Percentiles rank a stretch among this genome's conserved stretches.
Evolutionary conservation across 352 stramenopile genomes (phyloP).

Genomic region (Globisporangium nodosum): DNA sequence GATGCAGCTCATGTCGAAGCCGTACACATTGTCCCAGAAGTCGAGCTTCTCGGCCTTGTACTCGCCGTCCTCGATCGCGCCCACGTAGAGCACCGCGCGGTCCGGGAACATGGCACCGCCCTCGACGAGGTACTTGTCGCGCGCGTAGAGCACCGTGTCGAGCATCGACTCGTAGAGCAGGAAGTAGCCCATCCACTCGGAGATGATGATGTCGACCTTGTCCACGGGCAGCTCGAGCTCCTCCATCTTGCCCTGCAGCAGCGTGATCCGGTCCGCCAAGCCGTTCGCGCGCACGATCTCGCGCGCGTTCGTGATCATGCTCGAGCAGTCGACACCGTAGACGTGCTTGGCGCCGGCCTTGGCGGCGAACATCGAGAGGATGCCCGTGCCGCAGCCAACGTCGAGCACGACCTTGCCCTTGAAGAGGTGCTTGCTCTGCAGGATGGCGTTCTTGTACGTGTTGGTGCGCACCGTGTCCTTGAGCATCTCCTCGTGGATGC

Average conservation of each 20-base stretch:
- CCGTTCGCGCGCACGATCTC: slow-evolving; percentile 96
- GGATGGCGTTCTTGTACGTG: slow-evolving; percentile 97
- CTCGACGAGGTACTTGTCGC: slow-evolving; percentile 94
- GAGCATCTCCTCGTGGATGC: slow-evolving; percentile 97
- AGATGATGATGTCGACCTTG: slow-evolving; percentile 97
- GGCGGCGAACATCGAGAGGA: slow-evolving; percentile 97
- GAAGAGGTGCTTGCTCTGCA: slow-evolving; percentile 97
- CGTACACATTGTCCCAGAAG: slow-evolving; percentile 99
- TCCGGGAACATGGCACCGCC: slow-evolving; percentile 95
- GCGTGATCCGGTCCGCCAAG: slow-evolving; percentile 86
- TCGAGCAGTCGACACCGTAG: slow-evolving; percentile 96
- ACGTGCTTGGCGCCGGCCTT: slow-evolving; percentile 89
- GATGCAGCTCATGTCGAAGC: slow-evolving; percentile 99
- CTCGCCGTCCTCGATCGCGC: slow-evolving; percentile 94
- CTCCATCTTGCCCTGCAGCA: slow-evolving; percentile 95
- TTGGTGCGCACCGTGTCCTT: slow-evolving; percentile 91
- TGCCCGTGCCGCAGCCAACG: slow-evolving; percentile 96
- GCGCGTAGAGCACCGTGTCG: slow-evolving; percentile 94
- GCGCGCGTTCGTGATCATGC: slow-evolving; percentile 95
- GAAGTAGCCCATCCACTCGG: slow-evolving; percentile 99
- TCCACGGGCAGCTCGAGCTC: slow-evolving; percentile 92
- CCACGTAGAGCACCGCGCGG: slow-evolving; percentile 93
- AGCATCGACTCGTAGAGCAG: slow-evolving; percentile 98
- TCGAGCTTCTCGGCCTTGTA: slow-evolving; percentile 93
- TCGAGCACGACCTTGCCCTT: slow-evolving; percentile 97